Evolutionary conservation across 176 grass and related monocot genomes (phyloP), one percentile per base, ranked within the genome.

Genomic region (Oryza punctata): DNA sequence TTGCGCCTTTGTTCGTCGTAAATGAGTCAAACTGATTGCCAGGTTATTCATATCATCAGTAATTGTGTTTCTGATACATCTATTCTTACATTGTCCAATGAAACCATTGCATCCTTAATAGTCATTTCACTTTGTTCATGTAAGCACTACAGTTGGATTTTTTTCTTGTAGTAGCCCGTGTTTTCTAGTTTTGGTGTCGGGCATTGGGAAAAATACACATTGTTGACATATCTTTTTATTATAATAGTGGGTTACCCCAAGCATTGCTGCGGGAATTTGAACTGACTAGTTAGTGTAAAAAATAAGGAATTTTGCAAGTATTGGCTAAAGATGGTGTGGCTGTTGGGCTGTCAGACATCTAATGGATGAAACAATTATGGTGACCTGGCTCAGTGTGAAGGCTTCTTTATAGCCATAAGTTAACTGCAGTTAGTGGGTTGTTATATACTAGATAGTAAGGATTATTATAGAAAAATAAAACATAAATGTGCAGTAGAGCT

Each of bases 1-100:
- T 74, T 68, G 6, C 68, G 12, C 28, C 24, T 60, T 26, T 69
- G 45, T 80, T 7, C 49, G 13, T 68, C 13, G 19, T 60, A 60
- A 10, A 63, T 72, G 24, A 72, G 26, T 28, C 24, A 52, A 59
- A 44, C 32, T 88, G 60, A 78, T 79, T 84, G 10, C 69, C 16
- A 74, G 63, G n/a, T 67, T 60, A 35, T 57, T 13, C 65, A 73
- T 32, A 72, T 78, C 25, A 67, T 78, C n/a, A 43, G 16, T 45
- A 52, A 67, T 21, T 67, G 32, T 13, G 12, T 83, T 78, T 59
- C 19, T 33, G 32, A 49, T 43, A 21, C 60, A 74, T 73, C 7
- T 27, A 23, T 7, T 86, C 43, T 69, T 63, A 23, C 38, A 33
- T 47, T 78, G 29, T 78, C 37, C 61, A 3, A 76, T 76, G 10